Conservation (phyloP, 78 protist genomes). For the Polysphondylium violaceum region DNA sequence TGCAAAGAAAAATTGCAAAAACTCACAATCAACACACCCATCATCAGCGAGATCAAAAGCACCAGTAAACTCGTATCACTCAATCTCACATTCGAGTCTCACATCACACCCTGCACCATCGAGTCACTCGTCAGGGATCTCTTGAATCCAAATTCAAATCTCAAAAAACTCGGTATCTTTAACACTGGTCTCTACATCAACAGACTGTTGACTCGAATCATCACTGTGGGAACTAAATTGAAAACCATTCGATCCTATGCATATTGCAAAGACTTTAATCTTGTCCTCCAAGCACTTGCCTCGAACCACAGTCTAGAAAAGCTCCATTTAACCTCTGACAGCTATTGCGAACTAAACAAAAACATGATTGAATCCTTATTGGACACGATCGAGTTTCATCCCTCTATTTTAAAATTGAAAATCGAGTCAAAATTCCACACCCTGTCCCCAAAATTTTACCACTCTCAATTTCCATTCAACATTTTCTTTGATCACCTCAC, state of each 20-base stretch:
- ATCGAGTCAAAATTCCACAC: constrained; percentile 8
- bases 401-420: constrained; percentile 3
- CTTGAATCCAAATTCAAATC: background rate
- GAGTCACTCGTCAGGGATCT: background rate
- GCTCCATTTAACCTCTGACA: background rate
- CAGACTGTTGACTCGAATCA: background rate
- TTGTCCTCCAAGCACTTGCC: background rate
- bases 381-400: background rate
- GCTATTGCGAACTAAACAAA: background rate
- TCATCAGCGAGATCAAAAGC: background rate
- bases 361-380: background rate
- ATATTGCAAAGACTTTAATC: background rate
- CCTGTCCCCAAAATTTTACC: background rate
- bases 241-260: background rate
- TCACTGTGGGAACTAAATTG: background rate
- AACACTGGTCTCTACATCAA: background rate
- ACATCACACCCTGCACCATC: background rate
- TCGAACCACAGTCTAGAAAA: background rate
- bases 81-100: too few species aligned
- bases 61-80: background rate
- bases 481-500: background rate
- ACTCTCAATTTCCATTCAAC: background rate
- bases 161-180: background rate
- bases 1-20: background rate
- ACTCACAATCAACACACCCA: background rate